Evolutionary conservation across 202 grass and related monocot genomes (phyloP).

Genomic region (Setaria italica): DNA sequence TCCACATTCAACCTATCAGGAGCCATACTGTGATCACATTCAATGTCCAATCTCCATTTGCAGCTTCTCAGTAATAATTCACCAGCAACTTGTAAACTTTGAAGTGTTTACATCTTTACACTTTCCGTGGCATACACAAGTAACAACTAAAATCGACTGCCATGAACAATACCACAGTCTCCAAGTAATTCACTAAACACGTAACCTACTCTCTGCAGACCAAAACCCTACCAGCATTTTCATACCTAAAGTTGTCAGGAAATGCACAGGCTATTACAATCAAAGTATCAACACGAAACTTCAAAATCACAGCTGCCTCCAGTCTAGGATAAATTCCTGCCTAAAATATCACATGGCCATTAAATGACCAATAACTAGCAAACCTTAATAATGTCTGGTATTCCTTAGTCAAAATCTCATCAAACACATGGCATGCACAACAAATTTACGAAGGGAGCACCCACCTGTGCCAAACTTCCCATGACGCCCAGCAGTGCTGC

Average conservation of each 20-base stretch:
- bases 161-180: not conserved
- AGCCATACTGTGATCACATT: not conserved
- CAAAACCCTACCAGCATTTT: not conserved
- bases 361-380: not conserved
- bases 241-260: constrained; percentile 15
- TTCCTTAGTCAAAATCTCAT: constrained; percentile 30
- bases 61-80: not conserved
- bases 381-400: constrained; percentile 5
- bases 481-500: constrained; percentile 77
- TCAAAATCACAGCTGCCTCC: not conserved
- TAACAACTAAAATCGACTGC: not conserved
- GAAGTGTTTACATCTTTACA: not conserved
- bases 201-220: not conserved
- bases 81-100: not conserved
- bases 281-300: constrained; percentile 4
- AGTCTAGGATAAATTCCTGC: not conserved
- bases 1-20: not conserved
- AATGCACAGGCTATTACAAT: not conserved
- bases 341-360: not conserved
- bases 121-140: not conserved
- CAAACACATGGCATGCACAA: constrained; percentile 5
- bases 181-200: not conserved
- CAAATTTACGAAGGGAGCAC: not conserved
- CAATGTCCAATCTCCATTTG: not conserved
- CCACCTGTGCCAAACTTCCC: constrained; percentile 79